Evolutionary conservation across 2,329 filamentous ascomycete species (phyloP), one percentile per base, ranked within the genome.

Genomic region (Aspergillus quadrilineatus): DNA sequence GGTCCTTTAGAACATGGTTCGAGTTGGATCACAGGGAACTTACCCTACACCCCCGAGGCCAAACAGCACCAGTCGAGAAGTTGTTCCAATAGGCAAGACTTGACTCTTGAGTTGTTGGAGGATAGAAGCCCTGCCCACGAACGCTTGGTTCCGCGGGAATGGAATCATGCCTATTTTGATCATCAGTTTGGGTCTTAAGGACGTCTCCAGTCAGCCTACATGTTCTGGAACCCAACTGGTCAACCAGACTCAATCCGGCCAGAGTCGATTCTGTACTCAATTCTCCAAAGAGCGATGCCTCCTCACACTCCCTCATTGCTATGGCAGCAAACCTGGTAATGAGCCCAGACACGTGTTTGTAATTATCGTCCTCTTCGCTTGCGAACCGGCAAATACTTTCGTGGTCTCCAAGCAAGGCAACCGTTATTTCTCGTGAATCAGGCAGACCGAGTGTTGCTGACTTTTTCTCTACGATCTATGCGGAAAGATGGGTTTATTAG

Each of bases 391-490:
- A 67, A 10, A 66, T 55, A 34, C 46, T 57, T 37, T 60, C 52
- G 42, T 65, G 64, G 37, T 66, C 54, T n/a, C 56, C 61, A 36
- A 58, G 54, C 8, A 66, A 14, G 3, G 60, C 52, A 28, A 66
- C 46, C 12, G 55, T 43, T 29, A 49, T 62, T 51, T 66, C 65
- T 15, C 62, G 53, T 4, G 53, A 51, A 17, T 61, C 61, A 17
- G 63, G 55, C 12, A 65, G 58, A 14, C 59, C 62, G 6, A 66
- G 55, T 12, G 55, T 60, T 10, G 63, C 63, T 2, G 62, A 64
- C n/a, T 58, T 57, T 30, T 60, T 59, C 36, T 64, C 62, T 8
- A 65, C 63, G 39, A 66, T 59, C 64, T 63, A 37, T 12, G 34
- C 12, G 46, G 42, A 22, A 12, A 8, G 17, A 39, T 10, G 15